Evolutionary conservation across 2,329 filamentous ascomycete species (phyloP).

Genomic region (Ceratocystiopsis brevicomis): DNA sequence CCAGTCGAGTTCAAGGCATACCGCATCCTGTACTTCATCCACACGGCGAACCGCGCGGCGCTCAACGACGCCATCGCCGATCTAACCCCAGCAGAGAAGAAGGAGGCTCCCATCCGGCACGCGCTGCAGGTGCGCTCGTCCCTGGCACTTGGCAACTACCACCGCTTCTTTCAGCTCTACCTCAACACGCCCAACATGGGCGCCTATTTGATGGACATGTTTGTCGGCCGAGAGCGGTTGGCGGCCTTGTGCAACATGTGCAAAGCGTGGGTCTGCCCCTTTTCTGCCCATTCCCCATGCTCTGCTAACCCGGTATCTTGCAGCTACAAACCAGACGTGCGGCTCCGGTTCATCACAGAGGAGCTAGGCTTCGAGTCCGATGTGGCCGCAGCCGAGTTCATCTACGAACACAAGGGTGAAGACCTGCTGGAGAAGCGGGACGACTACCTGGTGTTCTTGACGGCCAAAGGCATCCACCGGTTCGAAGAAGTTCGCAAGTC

Average conservation of each 20-base stretch:
- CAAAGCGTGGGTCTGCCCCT: conserved; percentile 57
- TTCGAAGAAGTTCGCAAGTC: conserved; percentile 57
- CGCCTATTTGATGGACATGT: conserved; percentile 98
- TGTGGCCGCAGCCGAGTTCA: conserved; percentile 75
- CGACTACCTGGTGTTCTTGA: conserved; percentile 53
- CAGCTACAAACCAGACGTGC: conserved; percentile 85
- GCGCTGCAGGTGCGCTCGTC: conserved; percentile 81
- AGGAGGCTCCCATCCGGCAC: conserved; percentile 68
- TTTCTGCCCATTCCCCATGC: background rate
- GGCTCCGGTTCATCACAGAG: conserved; percentile 80
- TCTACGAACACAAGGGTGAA: conserved; percentile 62
- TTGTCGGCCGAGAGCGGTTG: conserved; percentile 82
- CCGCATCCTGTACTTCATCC: conserved; percentile 98
- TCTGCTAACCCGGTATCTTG: background rate
- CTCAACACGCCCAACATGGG: conserved; percentile 92
- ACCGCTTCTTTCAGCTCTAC: conserved; percentile 94
- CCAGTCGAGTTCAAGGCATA: conserved; percentile 96
- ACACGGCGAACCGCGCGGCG: conserved; percentile 93
- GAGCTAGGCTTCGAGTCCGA: conserved; percentile 92
- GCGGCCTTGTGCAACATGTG: conserved; percentile 81
- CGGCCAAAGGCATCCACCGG: conserved; percentile 48
- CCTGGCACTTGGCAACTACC: conserved; percentile 84
- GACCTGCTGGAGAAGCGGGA: conserved; percentile 59
- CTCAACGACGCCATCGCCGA: conserved; percentile 97
- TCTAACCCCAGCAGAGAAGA: conserved; percentile 95